These are phyloP conservation scores for Geranomyces variabilis DNA, from an alignment of 192 early-diverging fungal genomes.

Conservation along the genomic window DNA sequence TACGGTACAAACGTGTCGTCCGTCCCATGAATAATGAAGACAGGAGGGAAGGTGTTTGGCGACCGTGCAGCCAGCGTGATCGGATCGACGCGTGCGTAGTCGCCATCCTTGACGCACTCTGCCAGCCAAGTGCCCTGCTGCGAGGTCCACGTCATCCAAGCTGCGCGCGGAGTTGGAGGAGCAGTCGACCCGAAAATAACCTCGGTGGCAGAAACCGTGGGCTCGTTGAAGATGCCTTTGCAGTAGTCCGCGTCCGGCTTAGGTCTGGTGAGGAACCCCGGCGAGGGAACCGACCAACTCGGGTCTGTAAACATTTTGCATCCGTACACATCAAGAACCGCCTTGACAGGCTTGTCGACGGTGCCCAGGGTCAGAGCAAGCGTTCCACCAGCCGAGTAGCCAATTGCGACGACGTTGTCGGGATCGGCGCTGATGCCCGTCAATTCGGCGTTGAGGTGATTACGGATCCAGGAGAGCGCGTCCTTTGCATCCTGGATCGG, in stretches of 20 bases:
- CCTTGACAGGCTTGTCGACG: background rate
- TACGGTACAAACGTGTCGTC: constrained; percentile 9
- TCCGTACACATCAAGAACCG: constrained; percentile 23
- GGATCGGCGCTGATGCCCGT: background rate
- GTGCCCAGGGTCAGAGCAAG: constrained; percentile 21
- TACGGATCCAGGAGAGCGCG: constrained; percentile 7
- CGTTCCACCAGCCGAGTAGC: constrained; percentile 9
- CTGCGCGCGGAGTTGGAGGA: constrained; percentile 1
- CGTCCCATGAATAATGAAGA: constrained; percentile 7
- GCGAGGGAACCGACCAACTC: background rate
- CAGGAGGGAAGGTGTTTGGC: constrained; percentile 8
- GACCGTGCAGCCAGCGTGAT: background rate
- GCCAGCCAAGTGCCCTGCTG: constrained; percentile 10
- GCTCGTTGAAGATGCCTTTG: background rate
- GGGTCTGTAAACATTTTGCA: constrained; percentile 14
- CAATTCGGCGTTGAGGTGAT: background rate
- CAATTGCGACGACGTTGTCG: background rate
- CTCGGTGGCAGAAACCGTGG: background rate
- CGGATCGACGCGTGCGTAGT: constrained; percentile 19
- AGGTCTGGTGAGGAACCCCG: constrained; percentile 2
- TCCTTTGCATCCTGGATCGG: constrained; percentile 16
- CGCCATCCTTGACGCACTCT: constrained; percentile 15
- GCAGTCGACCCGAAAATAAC: constrained; percentile 1
- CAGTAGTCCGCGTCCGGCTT: background rate
- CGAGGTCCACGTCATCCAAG: constrained; percentile 3